Conservation (phyloP, 164 flowering plant species). For the Stephania cephalantha region DNA sequence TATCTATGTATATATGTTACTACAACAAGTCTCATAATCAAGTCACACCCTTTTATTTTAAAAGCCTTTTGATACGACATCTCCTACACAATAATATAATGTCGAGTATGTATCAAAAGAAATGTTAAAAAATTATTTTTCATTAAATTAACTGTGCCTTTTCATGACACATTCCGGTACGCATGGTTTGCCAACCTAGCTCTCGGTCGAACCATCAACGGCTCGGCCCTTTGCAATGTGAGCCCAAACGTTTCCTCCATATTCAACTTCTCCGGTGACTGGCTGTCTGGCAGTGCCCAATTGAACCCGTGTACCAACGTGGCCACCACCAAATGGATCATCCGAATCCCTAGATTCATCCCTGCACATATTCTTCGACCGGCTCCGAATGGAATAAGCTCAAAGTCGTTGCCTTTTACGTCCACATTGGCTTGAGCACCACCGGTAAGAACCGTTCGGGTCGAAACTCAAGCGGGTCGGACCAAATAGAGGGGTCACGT, state of each 20-base stretch:
- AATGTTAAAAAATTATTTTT: no score
- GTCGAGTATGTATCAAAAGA: no score
- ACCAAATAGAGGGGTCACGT: conserved; percentile 68
- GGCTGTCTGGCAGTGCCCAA: conserved; percentile 52
- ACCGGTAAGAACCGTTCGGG: conserved; percentile 66
- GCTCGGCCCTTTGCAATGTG: conserved; percentile 60
- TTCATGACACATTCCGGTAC: conserved; percentile 1
- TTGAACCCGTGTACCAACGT: conserved; percentile 65
- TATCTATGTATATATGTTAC: no score
- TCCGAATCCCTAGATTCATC: conserved; percentile 58
- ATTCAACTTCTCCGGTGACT: conserved; percentile 45
- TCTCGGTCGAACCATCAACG: conserved; percentile 43
- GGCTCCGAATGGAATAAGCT: conserved; percentile 79
- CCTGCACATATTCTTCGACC: conserved; percentile 91
- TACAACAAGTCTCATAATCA: no score
- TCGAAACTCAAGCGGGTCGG: conserved; percentile 53
- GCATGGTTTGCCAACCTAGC: conserved; percentile 39
- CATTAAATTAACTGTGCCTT: no score
- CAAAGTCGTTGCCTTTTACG: conserved; percentile 63
- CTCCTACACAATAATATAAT: no score
- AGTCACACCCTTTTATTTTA: no score
- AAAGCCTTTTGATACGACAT: no score
- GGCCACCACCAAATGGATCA: conserved; percentile 65
- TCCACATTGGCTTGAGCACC: conserved; percentile 51
- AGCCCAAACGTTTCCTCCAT: conserved; percentile 87